Base-by-base conservation (phyloP, 2,329 filamentous ascomycete genomes). In the Phoma herbarum region DNA sequence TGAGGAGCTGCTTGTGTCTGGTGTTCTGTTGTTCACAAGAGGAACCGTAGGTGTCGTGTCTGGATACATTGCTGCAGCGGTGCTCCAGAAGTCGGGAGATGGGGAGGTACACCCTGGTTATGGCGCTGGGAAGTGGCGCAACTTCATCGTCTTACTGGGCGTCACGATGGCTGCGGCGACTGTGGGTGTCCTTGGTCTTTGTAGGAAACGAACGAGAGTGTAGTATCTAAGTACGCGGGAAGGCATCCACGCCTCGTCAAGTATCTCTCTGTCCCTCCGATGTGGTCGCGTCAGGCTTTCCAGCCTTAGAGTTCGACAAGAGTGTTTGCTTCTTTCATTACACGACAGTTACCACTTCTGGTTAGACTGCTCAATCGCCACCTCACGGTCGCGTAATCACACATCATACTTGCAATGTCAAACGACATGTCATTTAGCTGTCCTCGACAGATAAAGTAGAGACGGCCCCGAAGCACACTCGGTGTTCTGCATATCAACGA, bases 41-140 rank as follows among this genome's bases (percentile, higher is more conserved):
- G 50, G 42, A 26, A 23, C 39, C 22, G 31, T 44, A 16, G 31
- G 28, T 14, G 29, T 52, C 7, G 31, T 26, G 5, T 46, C 42
- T 14, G 50, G 29, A 3, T 45, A 37, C 18, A 37, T 39, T 16
- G 50, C 39, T 16, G 41, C 31, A 2, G 41, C 42, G 16, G n/a
- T 52, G 14, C 39, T 46, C 4, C 29, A 52, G 23, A 28, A 12
- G 2, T 28, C 14, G 28, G 50, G 25, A 18, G 20, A 28, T 26
- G 35, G 0, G 16, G 14, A 3, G 14, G 23, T 46, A 9, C 14
- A 18, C 8, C 31, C 42, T 18, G 25, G 41, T 6, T 52, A 22
- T n/a, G 50, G 42, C 12, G 29, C 42, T 28, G 50, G 28, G 7
- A 52, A 45, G 16, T 52, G 50, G 50, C 41, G 31, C 4, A n/a